phyloP scores from a whole-genome alignment of 306 rosid genomes.

The Acacia crassicarpa region DNA sequence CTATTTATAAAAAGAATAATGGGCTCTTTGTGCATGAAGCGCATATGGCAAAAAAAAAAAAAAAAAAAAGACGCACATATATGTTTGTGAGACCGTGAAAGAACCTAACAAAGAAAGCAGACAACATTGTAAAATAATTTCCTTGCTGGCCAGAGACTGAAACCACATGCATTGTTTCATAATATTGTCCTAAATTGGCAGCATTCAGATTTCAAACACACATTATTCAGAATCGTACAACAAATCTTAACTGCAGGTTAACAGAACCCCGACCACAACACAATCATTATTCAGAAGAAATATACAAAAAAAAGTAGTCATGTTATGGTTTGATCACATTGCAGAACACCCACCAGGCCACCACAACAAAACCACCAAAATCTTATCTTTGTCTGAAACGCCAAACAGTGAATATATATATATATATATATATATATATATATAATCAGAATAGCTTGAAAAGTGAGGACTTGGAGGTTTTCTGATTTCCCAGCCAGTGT shows the following conservation, averaged over 20 bases:
- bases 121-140: not conserved
- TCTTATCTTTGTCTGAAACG: not conserved
- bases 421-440: not conserved
- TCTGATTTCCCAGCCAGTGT: slow-evolving; percentile 89
- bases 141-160: not conserved
- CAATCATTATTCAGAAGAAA: not conserved
- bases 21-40: not conserved
- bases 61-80: no score
- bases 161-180: not conserved
- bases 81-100: not conserved
- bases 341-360: not conserved
- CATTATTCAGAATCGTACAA: not conserved
- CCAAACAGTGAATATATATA: not conserved
- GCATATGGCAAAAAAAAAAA: no score
- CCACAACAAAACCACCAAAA: no score
- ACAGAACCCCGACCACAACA: not conserved
- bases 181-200: not conserved
- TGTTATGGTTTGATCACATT: not conserved
- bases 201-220: not conserved
- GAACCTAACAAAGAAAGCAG: not conserved
- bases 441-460: slow-evolving; percentile 62
- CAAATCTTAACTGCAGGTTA: not conserved
- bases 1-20: not conserved
- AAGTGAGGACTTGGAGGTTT: slow-evolving; percentile 45
- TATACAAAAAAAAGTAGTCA: not conserved